These are phyloP conservation scores for Thuja plicata DNA, from an alignment of 83 land plant species.

Conservation along the genomic window DNA sequence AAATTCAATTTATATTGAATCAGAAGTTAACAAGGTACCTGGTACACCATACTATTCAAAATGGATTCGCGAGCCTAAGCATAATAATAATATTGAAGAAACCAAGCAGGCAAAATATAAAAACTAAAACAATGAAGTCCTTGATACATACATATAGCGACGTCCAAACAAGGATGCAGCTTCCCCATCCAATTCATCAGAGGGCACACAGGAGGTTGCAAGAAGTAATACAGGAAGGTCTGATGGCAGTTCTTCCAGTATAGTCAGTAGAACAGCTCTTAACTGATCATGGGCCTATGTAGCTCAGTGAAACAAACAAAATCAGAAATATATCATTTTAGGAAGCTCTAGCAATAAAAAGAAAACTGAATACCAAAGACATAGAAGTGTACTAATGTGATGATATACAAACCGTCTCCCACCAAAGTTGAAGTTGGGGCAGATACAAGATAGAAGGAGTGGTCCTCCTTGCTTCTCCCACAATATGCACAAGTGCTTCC, in stretches of 20 bases:
- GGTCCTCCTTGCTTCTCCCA: constrained; percentile 93
- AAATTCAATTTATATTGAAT: not conserved
- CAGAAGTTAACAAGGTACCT: not conserved
- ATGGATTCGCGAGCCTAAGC: not conserved
- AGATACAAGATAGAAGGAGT: constrained; percentile 88
- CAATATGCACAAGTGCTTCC: constrained; percentile 94
- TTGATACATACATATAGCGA: constrained; percentile 53
- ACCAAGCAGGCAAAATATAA: not conserved
- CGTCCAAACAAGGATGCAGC: constrained; percentile 40
- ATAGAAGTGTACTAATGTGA: not conserved
- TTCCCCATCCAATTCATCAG: constrained; percentile 45
- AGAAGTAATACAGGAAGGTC: constrained; percentile 83
- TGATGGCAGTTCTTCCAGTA: constrained; percentile 88
- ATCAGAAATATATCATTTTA: constrained; percentile 9
- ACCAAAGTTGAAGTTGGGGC: constrained; percentile 95
- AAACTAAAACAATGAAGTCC: not conserved
- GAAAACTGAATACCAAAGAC: not conserved
- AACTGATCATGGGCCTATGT: constrained; percentile 92
- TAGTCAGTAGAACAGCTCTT: constrained; percentile 80
- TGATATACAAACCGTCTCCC: constrained; percentile 86
- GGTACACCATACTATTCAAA: not conserved
- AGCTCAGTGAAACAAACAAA: constrained; percentile 11
- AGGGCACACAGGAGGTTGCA: constrained; percentile 64
- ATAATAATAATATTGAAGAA: constrained; percentile 1
- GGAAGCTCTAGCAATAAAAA: not conserved